phyloP scores from a whole-genome alignment of 345 rosid genomes.

The Theobroma cacao region DNA sequence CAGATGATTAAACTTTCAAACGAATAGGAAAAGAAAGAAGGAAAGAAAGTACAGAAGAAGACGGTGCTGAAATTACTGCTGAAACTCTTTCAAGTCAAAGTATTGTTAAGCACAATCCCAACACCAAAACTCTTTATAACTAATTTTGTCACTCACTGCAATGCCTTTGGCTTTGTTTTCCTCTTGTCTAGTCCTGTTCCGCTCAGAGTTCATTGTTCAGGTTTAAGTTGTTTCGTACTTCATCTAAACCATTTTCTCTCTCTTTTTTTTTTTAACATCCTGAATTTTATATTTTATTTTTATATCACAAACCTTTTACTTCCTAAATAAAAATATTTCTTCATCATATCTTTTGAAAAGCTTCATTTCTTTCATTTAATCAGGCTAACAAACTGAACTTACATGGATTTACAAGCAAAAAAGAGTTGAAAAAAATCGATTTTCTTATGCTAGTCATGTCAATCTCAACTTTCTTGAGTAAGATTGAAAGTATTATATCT shows the following conservation, averaged over 20 bases:
- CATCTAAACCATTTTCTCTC: no score
- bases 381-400: no score
- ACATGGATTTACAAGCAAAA: no score
- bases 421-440: no score
- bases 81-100: not conserved
- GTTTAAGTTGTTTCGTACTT: not conserved
- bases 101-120: not conserved
- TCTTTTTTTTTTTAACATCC: no score
- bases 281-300: no score
- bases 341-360: no score
- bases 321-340: no score
- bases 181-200: not conserved
- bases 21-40: not conserved
- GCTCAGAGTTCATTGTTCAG: not conserved
- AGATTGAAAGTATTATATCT: not conserved
- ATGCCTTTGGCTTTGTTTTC: not conserved
- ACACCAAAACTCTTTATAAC: not conserved
- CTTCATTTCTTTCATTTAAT: no score
- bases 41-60: not conserved
- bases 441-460: no score
- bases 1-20: not conserved
- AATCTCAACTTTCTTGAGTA: not conserved
- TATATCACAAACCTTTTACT: no score
- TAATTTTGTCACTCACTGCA: conserved; percentile 1
- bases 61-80: not conserved